Base-by-base conservation (phyloP, 192 early-diverging fungal genomes). In the Gaertneriomyces semiglobifer region DNA sequence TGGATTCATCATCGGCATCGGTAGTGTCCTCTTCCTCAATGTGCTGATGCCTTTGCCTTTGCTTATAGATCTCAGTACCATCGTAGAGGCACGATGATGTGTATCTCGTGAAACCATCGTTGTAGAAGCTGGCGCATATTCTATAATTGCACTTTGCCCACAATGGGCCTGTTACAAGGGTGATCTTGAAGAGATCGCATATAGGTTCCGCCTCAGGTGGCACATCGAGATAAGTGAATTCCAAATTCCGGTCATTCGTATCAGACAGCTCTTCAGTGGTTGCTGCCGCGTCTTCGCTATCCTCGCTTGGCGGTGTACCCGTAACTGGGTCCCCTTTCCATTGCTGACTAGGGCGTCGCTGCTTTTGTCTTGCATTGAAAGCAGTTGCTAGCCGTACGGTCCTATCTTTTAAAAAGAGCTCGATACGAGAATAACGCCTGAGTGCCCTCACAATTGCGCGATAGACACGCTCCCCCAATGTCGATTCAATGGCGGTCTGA, bases 401-500 rank as follows among this genome's bases (percentile, higher is more conserved):
- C 40, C 19, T 18, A 10, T 46, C 8, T 4, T 5, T 18, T 0
- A 44, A 11, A 44, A 60, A 68, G 5, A 68, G 66, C 12, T 55
- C 57, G 5, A 71, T 33, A 40, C 51, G 19, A 6, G 75, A 53
- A 44, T 63, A 77, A n/a, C 60, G 60, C 6, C 71, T 44, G 1
- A 73, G 46, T 11, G 66, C 33, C 8, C 54, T 25, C 39, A 73
- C 50, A 38, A 70, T 52, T 20, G 64, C 61, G 11, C 70, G 69
- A 53, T 78, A 78, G 12, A 78, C 44, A 18, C 65, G 65, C 25
- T 33, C 25, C 25, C 25, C 25, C 2, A 33, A 33, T 33, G 2
- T 2, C 25, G 25, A 33, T 33, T 33, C 25, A 33, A 33, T 33
- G 25, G 25, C 25, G 25, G 25, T 33, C 25, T 33, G 25, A 2